phyloP scores from a whole-genome alignment of 2,329 filamentous ascomycete genomes.

The Fusarium sp. region DNA sequence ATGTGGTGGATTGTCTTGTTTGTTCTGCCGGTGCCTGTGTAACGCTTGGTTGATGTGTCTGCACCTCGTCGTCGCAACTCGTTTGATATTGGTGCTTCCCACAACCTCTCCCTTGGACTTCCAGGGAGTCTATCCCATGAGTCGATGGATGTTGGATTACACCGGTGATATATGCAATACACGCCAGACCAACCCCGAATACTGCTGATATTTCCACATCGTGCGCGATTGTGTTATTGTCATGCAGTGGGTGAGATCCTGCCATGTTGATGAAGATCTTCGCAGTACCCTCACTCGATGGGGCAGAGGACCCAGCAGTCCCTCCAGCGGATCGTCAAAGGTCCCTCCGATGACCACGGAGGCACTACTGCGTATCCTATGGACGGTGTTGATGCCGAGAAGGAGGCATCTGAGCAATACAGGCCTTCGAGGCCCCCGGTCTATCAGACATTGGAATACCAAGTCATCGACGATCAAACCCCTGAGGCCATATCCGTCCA shows the following conservation, averaged over 20 bases:
- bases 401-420: neutral
- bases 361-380: neutral
- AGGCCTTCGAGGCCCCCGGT: neutral
- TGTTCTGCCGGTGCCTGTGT: neutral
- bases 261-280: neutral
- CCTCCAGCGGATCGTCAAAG: neutral
- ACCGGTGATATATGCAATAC: neutral
- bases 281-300: neutral
- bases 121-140: neutral
- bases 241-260: neutral
- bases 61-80: neutral
- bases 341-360: neutral
- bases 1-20: neutral
- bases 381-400: neutral
- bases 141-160: neutral
- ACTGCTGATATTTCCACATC: neutral
- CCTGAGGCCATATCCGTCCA: neutral
- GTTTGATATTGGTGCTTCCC: neutral
- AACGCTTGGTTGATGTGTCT: neutral
- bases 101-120: neutral
- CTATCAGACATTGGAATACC: neutral
- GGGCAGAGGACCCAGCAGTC: neutral
- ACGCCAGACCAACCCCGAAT: neutral
- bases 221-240: neutral
- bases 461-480: neutral